Conservation (phyloP, 2,329 filamentous ascomycete species). For the Scedosporium minutisporum region DNA sequence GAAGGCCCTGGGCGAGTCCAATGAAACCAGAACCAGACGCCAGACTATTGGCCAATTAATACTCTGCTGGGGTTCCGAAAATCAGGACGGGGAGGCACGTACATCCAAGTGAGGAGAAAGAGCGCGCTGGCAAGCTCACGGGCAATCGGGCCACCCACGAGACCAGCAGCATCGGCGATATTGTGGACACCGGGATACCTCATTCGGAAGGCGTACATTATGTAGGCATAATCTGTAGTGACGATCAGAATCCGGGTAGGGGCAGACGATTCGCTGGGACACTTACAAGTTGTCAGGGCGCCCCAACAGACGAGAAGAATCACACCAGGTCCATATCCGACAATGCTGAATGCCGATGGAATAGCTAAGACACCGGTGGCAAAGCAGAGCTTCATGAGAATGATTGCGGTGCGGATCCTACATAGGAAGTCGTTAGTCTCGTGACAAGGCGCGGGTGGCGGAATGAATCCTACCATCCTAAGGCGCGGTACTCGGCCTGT, state of each 20-base stretch:
- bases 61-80: too few species aligned
- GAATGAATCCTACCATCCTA: too few species aligned
- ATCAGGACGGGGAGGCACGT: too few species aligned
- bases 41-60: too few species aligned
- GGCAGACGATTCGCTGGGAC: background rate
- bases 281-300: background rate
- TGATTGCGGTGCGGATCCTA: too few species aligned
- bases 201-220: background rate
- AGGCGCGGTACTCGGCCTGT: too few species aligned
- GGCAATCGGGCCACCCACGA: background rate
- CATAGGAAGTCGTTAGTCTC: too few species aligned
- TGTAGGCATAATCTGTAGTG: too few species aligned
- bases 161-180: background rate
- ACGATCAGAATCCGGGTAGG: too few species aligned
- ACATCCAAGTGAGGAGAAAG: background rate
- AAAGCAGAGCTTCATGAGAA: background rate
- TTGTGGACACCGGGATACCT: background rate
- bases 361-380: slow-evolving; percentile 10
- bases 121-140: background rate
- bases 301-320: background rate
- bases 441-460: too few species aligned
- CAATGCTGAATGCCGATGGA: slow-evolving; percentile 1
- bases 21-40: too few species aligned
- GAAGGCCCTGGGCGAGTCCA: too few species aligned
- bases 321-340: slow-evolving; percentile 5